Percentiles rank a stretch among this genome's conserved stretches.
phyloP scores from a whole-genome alignment of 441 rosid genomes.

The Adansonia rubrostipa region DNA sequence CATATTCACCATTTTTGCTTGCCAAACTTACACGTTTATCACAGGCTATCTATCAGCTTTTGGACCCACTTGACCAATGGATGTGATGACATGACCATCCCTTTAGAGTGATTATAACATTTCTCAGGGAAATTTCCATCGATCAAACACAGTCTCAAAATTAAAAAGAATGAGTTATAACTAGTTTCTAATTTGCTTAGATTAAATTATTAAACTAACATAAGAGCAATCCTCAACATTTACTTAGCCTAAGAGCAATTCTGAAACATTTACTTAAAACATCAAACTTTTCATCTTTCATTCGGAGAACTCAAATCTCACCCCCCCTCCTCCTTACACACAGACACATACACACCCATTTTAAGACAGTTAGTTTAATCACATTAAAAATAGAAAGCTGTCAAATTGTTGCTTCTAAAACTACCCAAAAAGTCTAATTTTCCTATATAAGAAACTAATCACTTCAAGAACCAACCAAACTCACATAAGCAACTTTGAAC shows the following conservation, averaged over 20 bases:
- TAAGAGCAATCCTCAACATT: background rate
- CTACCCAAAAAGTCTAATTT: constrained; percentile 19
- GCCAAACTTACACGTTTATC: background rate
- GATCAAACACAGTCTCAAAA: background rate
- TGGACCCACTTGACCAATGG: background rate
- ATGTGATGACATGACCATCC: background rate
- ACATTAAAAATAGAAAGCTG: background rate
- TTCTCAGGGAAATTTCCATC: background rate
- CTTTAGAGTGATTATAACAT: background rate
- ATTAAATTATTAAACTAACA: background rate
- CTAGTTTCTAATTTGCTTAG: background rate
- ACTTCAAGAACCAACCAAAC: constrained; percentile 10
- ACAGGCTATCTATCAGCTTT: background rate
- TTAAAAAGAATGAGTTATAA: background rate
- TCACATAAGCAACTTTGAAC: background rate
- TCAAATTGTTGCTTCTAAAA: constrained; percentile 15
- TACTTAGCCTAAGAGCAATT: background rate
- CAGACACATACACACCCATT: background rate
- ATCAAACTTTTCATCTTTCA: background rate
- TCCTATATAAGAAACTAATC: constrained; percentile 13
- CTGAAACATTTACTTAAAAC: background rate
- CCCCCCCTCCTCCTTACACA: background rate
- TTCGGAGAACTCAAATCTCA: background rate
- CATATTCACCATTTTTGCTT: background rate
- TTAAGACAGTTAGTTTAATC: background rate